Evolutionary conservation across 2,329 filamentous ascomycete genomes (phyloP), one percentile per base, ranked within the genome.

Genomic region (Colletotrichum sp.): DNA sequence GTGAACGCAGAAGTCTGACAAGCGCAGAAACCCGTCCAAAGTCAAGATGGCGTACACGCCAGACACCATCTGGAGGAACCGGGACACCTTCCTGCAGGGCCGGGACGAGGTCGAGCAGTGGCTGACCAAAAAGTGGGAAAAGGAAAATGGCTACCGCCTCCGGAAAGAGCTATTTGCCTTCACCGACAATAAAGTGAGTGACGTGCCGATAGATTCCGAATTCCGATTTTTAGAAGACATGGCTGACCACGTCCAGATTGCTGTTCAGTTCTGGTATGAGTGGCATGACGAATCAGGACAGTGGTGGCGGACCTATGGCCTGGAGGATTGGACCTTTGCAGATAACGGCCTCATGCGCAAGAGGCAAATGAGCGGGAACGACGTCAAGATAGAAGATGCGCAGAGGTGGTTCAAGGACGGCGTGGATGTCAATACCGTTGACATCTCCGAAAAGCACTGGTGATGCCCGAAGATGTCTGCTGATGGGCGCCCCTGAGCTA

Each of bases 231-330:
- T 48, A 5, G 19, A 57, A 57, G 22, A 25, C 22, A 57, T 32
- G 30, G 13, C 19, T 72, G 39, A 55, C 15, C 6, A 15, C 27
- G 32, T 16, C 9, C 12, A 91, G 84, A 96, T 96, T 78, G 95
- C 95, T 1, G 95, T 98, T 27, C 95, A 98, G 82, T 98, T 97
- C 83, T 98, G 95, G 95, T 98, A 96, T 80, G 94, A 98, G 84
- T 96, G 92, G 85, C 90, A 92, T 78, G 94, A 96, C 80, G 85
- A 85, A 9, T 79, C 88, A 3, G 93, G 94, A 48, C 92, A 95
- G 82, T 98, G 95, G 95, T 96, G 94, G 89, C 89, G 95, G n/a
- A 96, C 94, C 60, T 98, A 98, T 81, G 95, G 95, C 0, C 89
- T 98, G 13, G 94, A 95, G 81, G 93, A 95, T 81, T 95, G 93